Base-by-base conservation (phyloP, 2,329 filamentous ascomycete species). In the Ascochyta fabae region DNA sequence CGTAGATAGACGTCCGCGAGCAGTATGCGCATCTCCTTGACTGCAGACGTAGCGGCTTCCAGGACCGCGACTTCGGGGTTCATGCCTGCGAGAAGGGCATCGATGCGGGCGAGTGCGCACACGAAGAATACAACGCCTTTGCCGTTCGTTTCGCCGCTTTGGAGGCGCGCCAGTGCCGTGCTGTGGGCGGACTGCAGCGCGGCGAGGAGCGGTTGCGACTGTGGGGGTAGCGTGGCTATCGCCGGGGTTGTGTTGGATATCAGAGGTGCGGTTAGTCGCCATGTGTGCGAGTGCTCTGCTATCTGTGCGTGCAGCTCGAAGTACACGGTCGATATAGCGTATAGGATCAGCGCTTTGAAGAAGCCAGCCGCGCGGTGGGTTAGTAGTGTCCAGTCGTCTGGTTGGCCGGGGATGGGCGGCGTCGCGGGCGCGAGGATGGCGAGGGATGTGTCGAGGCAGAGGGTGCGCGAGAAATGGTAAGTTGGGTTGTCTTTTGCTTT, bases 391-490 rank as follows among this genome's bases (percentile, higher is more conserved):
- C 64, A 71, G 43, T 72, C 67, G 40, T 71, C 70, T 35, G 58
- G 42, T 40, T 60, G 54, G 19, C 36, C 55, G 7, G 55, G 29
- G 6, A 38, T 3, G 1, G 39, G 36, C 16, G 50, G 33, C 2
- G 58, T 56, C 4, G 61, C 61, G 9, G 66, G 67, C 1, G 60
- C 53, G n/a, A 59, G 56, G 35, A 72, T 60, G 0, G 56, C 43
- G 9, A 71, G 29, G 0, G 68, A 68, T 0, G 56, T 59, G 12
- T 85, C 82, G 2, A 83, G 56, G 56, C 77, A 80, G 7, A 78
- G 69, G 55, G 80, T 83, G 31, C 78, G 75, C 0, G 81, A 84
- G 69, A 79, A 83, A 58, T 82, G 76, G 61, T 79, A 85, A 4
- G 78, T 54, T 0, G 80, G 81, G 45, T 83, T 77, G 1, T 63